phyloP scores from a whole-genome alignment of 371 early-diverging fungal genomes.

The Rhizopus arrhizus region DNA sequence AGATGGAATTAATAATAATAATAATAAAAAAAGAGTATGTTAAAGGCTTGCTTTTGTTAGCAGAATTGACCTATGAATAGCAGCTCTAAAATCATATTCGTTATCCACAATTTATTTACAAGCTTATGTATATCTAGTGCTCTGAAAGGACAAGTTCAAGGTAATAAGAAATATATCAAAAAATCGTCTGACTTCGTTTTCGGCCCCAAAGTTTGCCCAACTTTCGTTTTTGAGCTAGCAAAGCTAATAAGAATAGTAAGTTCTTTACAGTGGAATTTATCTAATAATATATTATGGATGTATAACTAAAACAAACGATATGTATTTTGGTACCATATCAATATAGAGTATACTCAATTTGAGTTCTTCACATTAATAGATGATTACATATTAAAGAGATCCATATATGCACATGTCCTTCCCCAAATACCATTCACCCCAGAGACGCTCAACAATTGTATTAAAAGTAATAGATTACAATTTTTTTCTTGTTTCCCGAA shows the following conservation, averaged over 20 bases:
- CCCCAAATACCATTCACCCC: background rate
- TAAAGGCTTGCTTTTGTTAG: no score
- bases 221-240: background rate
- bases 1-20: no score
- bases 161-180: background rate
- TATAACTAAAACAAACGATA: background rate
- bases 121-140: no score
- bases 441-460: constrained; percentile 1
- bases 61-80: no score
- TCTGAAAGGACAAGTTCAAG: background rate
- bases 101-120: no score
- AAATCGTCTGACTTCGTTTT: constrained; percentile 3
- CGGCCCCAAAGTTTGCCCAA: background rate
- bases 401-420: no score
- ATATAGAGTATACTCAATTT: background rate
- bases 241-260: background rate
- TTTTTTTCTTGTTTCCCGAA: background rate
- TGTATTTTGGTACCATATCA: background rate
- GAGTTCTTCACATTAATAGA: background rate
- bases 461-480: background rate
- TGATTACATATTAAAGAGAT: background rate
- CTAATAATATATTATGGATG: background rate
- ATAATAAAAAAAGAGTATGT: no score
- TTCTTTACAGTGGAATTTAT: background rate
- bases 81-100: no score